Evolutionary conservation across 352 stramenopile genomes (phyloP).

Genomic region (Thalassiosira delicatula): DNA sequence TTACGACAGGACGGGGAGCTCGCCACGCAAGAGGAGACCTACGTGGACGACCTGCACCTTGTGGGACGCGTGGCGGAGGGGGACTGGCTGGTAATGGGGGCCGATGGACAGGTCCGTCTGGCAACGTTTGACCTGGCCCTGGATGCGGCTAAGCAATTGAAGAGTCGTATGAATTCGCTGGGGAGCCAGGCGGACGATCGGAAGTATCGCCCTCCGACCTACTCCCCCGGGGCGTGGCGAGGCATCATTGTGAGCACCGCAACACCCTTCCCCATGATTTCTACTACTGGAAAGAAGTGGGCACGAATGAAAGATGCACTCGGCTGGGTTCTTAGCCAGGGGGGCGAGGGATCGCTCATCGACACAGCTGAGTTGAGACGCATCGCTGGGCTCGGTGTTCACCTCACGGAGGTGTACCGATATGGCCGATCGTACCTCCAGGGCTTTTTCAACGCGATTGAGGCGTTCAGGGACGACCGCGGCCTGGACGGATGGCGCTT

Average conservation of each 20-base stretch:
- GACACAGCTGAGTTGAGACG: conserved; percentile 8
- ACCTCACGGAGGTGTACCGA: conserved; percentile 18
- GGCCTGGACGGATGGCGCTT: conserved; percentile 11
- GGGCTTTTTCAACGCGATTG: conserved; percentile 28
- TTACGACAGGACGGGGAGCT: no score
- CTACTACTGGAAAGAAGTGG: conserved; percentile 52
- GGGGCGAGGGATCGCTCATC: background rate
- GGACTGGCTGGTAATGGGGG: no score
- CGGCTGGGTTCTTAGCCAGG: background rate
- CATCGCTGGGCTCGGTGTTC: background rate
- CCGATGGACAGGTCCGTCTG: background rate
- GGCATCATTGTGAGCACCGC: no score
- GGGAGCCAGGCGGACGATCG: background rate
- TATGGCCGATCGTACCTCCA: conserved; percentile 7
- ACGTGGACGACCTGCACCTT: no score
- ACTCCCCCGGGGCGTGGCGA: background rate
- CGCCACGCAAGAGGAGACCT: no score
- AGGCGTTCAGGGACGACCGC: conserved; percentile 1
- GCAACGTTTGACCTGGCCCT: background rate
- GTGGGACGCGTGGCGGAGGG: no score
- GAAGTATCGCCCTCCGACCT: background rate
- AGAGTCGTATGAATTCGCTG: background rate
- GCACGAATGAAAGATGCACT: conserved; percentile 14
- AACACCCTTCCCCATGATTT: conserved; percentile 42
- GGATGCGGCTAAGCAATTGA: background rate